phyloP scores from a whole-genome alignment of 1,284 basidiomycete species.

The Puccinia triticina region DNA sequence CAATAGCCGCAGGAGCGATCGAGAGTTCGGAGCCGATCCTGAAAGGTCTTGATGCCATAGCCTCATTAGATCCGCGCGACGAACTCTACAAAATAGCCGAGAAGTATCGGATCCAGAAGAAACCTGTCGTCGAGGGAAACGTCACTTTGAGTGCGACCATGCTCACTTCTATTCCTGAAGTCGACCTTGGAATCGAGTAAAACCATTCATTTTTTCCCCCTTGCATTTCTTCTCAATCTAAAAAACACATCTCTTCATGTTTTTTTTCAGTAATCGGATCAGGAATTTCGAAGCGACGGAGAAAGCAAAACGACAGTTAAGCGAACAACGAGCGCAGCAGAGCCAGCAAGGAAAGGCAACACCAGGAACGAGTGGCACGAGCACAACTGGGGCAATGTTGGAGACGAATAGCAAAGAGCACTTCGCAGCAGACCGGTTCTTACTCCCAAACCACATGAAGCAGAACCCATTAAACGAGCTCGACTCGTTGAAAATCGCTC shows the following conservation, averaged over 20 bases:
- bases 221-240: constrained; percentile 12
- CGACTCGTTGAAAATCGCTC: constrained; percentile 41
- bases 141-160: constrained; percentile 89
- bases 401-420: constrained; percentile 1
- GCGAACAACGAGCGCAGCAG: constrained; percentile 68
- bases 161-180: constrained; percentile 91
- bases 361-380: background rate
- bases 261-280: constrained; percentile 70
- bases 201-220: constrained; percentile 57
- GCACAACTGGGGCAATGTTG: background rate
- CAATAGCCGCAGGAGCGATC: constrained; percentile 63
- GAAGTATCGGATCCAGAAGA: constrained; percentile 63
- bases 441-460: constrained; percentile 41
- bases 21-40: constrained; percentile 57
- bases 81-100: constrained; percentile 80
- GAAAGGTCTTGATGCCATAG: constrained; percentile 59
- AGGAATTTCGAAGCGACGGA: constrained; percentile 97
- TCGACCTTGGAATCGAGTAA: constrained; percentile 96
- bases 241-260: constrained; percentile 15
- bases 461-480: constrained; percentile 23
- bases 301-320: constrained; percentile 82
- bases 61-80: constrained; percentile 71
- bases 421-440: constrained; percentile 47
- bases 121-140: constrained; percentile 72
- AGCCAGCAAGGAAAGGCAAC: background rate